phyloP scores from a whole-genome alignment of 78 protist species.

The Dictyostelium capitatum region DNA sequence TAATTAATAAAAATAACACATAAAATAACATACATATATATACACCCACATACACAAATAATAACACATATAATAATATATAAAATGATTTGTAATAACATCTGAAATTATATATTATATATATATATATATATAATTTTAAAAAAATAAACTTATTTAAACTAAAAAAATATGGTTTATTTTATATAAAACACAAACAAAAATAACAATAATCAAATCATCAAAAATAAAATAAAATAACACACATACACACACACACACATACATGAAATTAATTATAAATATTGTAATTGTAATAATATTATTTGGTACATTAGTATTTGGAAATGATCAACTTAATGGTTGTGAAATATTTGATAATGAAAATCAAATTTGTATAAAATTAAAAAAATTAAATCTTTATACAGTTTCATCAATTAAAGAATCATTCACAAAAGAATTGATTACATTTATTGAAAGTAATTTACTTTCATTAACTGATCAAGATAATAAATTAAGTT shows the following conservation, averaged over 20 bases:
- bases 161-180: no score
- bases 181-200: no score
- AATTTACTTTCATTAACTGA: background rate
- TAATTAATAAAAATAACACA: conserved; percentile 10
- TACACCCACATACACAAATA: background rate
- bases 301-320: no score
- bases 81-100: background rate
- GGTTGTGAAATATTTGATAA: conserved; percentile 11
- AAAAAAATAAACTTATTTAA: no score
- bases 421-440: background rate
- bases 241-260: no score
- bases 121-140: no score
- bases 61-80: background rate
- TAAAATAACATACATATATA: background rate
- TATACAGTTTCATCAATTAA: background rate
- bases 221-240: no score
- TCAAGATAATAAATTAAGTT: background rate
- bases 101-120: no score
- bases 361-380: background rate
- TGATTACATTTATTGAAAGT: background rate
- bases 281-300: no score
- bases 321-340: background rate
- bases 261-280: no score
- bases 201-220: no score
- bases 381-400: conserved; percentile 8